Evolutionary conservation across 768 basidiomycete species (phyloP).

Genomic region (Hydnomerulius pinastri): DNA sequence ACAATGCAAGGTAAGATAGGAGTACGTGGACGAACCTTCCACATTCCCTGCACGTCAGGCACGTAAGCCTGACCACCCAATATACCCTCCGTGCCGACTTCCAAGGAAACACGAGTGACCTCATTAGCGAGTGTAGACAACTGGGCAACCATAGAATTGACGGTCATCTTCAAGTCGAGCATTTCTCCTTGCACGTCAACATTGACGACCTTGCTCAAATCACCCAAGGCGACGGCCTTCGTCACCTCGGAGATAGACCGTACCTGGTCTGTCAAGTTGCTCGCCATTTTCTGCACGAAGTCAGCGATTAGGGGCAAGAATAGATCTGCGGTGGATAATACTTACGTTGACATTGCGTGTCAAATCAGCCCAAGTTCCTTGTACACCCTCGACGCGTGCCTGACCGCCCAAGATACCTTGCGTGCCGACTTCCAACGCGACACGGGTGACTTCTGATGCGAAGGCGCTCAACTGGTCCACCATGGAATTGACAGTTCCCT

Average conservation of each 20-base stretch:
- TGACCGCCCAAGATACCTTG: conserved; percentile 91
- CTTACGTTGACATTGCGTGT: conserved; percentile 86
- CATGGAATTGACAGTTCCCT: conserved; percentile 91
- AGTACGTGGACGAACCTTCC: conserved; percentile 61
- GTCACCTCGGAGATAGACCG: conserved; percentile 89
- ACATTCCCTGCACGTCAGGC: conserved; percentile 91
- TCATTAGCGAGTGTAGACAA: conserved; percentile 74
- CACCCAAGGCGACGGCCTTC: conserved; percentile 78
- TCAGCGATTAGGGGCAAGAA: no score
- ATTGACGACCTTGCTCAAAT: conserved; percentile 80
- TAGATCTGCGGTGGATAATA: no score
- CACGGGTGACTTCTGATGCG: conserved; percentile 78
- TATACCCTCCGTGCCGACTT: conserved; percentile 91
- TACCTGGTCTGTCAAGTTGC: conserved; percentile 83
- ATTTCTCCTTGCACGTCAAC: conserved; percentile 96
- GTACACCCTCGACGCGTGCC: conserved; percentile 86
- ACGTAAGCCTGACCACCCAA: conserved; percentile 92
- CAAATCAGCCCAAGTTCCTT: conserved; percentile 91
- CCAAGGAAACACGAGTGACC: conserved; percentile 89
- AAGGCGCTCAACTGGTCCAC: conserved; percentile 88
- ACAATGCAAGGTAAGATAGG: no score
- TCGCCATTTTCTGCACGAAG: conserved; percentile 78
- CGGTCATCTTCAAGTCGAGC: conserved; percentile 79
- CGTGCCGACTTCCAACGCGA: conserved; percentile 88
- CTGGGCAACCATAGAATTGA: conserved; percentile 78